A percentile compares a stretch with the other conserved stretches of the same genome.
Evolutionary conservation across 768 basidiomycete genomes (phyloP).

Genomic region (Suillus placidus): DNA sequence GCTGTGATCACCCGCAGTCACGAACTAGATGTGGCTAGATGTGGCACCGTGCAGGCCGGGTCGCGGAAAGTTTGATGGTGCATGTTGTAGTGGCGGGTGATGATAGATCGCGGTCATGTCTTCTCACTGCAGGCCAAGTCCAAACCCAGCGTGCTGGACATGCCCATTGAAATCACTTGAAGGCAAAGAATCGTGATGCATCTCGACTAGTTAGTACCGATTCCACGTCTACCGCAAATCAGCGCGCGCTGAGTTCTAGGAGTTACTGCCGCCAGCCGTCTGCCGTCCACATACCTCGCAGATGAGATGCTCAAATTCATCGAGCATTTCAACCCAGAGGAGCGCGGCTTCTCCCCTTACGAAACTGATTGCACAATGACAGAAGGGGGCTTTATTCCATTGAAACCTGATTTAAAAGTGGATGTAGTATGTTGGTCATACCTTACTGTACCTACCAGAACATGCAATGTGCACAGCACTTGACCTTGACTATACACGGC

Average conservation of each 20-base stretch:
- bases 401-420: constrained; percentile 1
- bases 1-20: neutral
- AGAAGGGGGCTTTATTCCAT: neutral
- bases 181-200: neutral
- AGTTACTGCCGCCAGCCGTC: neutral
- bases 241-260: neutral
- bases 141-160: neutral
- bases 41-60: neutral
- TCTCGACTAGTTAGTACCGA: neutral
- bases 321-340: constrained; percentile 74
- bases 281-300: constrained; percentile 46
- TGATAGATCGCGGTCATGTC: neutral
- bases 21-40: too few species aligned
- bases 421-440: neutral
- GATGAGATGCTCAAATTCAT: constrained; percentile 60
- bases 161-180: neutral
- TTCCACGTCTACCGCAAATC: neutral
- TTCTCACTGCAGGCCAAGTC: neutral
- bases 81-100: neutral
- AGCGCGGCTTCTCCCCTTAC: constrained; percentile 83
- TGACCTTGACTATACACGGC: neutral
- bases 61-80: neutral
- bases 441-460: neutral
- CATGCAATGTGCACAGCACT: neutral
- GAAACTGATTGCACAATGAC: neutral